Base-by-base conservation (phyloP, 2,329 filamentous ascomycete genomes). In the Hortaea sp. region DNA sequence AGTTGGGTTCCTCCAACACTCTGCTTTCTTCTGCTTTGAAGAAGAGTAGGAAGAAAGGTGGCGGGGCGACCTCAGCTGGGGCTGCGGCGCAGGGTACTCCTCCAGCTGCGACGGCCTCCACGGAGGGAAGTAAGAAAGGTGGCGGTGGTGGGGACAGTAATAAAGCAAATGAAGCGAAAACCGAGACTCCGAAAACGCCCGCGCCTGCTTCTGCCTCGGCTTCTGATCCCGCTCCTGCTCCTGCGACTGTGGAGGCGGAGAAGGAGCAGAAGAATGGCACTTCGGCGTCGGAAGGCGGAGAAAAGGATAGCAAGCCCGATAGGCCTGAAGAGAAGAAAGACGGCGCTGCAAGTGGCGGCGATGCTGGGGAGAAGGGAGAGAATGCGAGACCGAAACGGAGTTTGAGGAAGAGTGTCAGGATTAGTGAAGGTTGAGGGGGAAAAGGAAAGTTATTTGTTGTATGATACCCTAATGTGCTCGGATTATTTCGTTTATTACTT, bases 351-450 rank as follows among this genome's bases (percentile, higher is more conserved):
- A 40, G 37, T 31, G n/a, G 32, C 32, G 28, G 37, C 29, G 39
- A 46, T 10, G 27, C 40, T 20, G 20, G 20, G 2, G 40, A 11
- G 13, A 48, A 46, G 20, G 50, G 38, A 27, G 53, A 56, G 31
- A 49, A 44, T 28, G 54, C 52, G 9, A 47, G 57, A 34, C 58
- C 59, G 10, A 56, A 50, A 42, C 50, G 60, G 39, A 45, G 54
- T 32, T 50, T 52, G 5, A 49, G 60, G 39, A 62, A 63, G 48
- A 63, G 60, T 44, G 58, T 62, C 9, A 54, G 60, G 30, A 61
- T 63, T 37, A 61, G 56, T 44, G 59, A 62, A 41, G 56, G 9
- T 2, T 39, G 5, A 20, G 10, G 10, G 37, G 9, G 32, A 35
- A 4, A 20, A 2, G 20, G 2, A 20, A 20, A 20, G 20, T 20